Base-by-base conservation (phyloP, 805 yeast species). In the Candida anglica region DNA sequence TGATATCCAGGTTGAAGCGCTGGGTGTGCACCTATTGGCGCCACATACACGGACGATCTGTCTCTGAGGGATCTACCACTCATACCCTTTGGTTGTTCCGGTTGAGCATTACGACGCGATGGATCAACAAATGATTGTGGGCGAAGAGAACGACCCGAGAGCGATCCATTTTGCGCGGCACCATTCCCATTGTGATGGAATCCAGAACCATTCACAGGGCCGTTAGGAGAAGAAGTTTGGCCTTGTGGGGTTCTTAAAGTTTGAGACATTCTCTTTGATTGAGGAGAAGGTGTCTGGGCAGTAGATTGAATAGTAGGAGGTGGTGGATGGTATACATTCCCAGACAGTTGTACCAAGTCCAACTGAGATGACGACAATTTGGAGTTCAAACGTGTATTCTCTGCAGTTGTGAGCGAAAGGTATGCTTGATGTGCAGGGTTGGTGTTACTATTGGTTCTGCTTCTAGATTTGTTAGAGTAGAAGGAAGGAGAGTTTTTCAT, bases 381-480 rank as follows among this genome's bases (percentile, higher is more conserved):
- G 1, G 91, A 82, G 56, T 84, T 84, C 37, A 81, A 51, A 38
- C 88, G 68, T 0, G 93, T 84, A 53, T 84, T 84, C 49, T 83
- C 88, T 1, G 89, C 89, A 0, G 93, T 84, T 1, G 89, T 71
- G 34, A 81, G 56, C 0, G 86, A 78, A 28, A 81, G 50, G 46
- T 81, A 81, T 0, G 85, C 87, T 39, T 71, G 73, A 18, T 73
- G 73, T 0, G 86, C 85, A 2, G 82, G 66, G 39, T 52, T 61
- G 17, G 24, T 6, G 14, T 4, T 63, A 14, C 34, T 22, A 22
- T 38, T 17, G 16, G 27, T 11, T n/a, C n/a, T n/a, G 30, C 28
- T 33, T 9, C 37, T 25, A 9, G 37, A 33, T 15, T 39, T 42
- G 6, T 35, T 37, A 4, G 38, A 38, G 28, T 47, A 48, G 24